These are phyloP conservation scores for Solanum aculeatissimum DNA, from an alignment of 305 asterid species.

Conservation along the genomic window DNA sequence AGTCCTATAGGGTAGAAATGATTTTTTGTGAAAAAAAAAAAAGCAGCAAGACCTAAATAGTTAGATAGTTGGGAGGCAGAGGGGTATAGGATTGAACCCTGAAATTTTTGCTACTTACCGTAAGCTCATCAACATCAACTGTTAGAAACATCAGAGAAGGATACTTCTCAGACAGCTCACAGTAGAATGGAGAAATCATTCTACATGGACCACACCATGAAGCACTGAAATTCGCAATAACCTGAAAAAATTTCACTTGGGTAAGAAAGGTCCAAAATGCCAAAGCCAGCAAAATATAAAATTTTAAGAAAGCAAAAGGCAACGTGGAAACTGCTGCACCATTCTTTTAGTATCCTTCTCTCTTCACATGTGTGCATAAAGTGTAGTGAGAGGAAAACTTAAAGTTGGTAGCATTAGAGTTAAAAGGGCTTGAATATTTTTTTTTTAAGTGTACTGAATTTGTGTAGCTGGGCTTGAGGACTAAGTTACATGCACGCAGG, in stretches of 20 bases:
- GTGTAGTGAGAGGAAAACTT: neutral
- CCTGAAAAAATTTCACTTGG: constrained; percentile 34
- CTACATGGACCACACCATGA: constrained; percentile 98
- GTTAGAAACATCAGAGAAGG: constrained; percentile 70
- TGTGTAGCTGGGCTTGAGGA: neutral
- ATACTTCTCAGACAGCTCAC: constrained; percentile 79
- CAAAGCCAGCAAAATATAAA: neutral
- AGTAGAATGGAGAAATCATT: constrained; percentile 76
- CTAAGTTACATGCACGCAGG: neutral
- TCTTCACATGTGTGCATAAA: neutral
- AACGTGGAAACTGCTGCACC: neutral
- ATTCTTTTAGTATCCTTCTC: neutral
- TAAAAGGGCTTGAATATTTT: neutral
- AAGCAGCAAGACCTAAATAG: neutral
- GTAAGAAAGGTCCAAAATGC: neutral
- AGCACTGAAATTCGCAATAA: constrained; percentile 91
- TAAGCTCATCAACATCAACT: constrained; percentile 84
- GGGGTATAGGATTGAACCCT: neutral
- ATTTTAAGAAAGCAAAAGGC: neutral
- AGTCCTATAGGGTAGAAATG: neutral
- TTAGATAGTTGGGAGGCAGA: neutral
- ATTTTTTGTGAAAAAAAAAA: neutral
- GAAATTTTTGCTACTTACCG: constrained; percentile 40
- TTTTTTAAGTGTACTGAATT: neutral
- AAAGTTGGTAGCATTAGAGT: neutral